Evolutionary conservation across 768 basidiomycete genomes (phyloP).

Genomic region (Pholiota molesta): DNA sequence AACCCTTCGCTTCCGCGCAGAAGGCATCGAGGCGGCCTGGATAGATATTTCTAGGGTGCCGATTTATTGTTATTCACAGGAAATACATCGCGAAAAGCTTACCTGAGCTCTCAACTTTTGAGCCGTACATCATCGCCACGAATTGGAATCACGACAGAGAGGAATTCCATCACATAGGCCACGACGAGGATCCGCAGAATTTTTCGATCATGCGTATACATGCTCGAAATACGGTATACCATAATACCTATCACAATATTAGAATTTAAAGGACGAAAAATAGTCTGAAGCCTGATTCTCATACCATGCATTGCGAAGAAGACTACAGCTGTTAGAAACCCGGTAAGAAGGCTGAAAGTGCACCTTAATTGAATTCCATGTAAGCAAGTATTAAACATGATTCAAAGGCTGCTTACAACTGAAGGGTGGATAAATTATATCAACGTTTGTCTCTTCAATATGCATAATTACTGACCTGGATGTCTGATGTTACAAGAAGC

Average conservation of each 20-base stretch:
- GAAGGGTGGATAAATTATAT: too few relatives aligned
- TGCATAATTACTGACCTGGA: too few relatives aligned
- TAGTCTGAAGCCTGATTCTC: background rate
- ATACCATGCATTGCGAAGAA: constrained; percentile 12
- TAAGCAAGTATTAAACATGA: too few relatives aligned
- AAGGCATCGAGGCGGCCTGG: too few relatives aligned
- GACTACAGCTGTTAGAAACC: background rate
- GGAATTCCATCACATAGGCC: constrained; percentile 5
- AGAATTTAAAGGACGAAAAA: background rate
- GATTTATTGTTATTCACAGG: background rate
- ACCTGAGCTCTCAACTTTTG: background rate
- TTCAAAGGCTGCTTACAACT: too few relatives aligned
- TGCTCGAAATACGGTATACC: constrained; percentile 21
- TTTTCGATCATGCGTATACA: constrained; percentile 16
- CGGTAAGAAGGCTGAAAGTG: too few relatives aligned
- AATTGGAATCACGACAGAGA: constrained; percentile 6
- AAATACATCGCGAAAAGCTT: background rate
- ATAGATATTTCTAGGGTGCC: too few relatives aligned
- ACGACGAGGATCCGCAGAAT: constrained; percentile 6
- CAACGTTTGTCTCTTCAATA: too few relatives aligned
- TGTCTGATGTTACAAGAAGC: background rate
- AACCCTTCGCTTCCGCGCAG: background rate
- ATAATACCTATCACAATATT: constrained; percentile 12
- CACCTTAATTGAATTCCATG: too few relatives aligned
- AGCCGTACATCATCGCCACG: background rate